phyloP scores from a whole-genome alignment of 495 filamentous ascomycete species.

The Cryomyces minteri region DNA sequence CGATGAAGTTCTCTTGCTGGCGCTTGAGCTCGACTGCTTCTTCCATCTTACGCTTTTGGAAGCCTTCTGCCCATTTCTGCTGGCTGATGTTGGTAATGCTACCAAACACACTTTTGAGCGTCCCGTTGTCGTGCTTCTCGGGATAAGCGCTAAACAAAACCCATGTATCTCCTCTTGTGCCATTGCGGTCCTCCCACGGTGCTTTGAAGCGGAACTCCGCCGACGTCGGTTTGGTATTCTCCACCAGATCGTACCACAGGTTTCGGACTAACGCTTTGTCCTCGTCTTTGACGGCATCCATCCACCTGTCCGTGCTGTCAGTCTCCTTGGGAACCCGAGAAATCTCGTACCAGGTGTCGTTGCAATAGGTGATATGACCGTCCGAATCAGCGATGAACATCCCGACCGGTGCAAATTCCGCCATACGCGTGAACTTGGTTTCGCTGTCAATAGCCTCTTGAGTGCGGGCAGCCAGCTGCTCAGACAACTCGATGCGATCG shows the following conservation, averaged over 20 bases:
- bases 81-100: slow-evolving; percentile 27
- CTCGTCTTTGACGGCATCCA: slow-evolving; percentile 43
- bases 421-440: slow-evolving; percentile 56
- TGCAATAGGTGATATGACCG: slow-evolving; percentile 48
- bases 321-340: slow-evolving; percentile 33
- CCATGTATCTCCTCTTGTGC: slow-evolving; percentile 45
- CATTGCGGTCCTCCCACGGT: slow-evolving; percentile 35
- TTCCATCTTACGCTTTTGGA: slow-evolving; percentile 38
- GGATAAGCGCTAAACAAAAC: slow-evolving; percentile 53
- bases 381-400: slow-evolving; percentile 49
- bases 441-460: slow-evolving; percentile 52
- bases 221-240: slow-evolving; percentile 34
- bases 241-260: slow-evolving; percentile 39
- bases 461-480: slow-evolving; percentile 45
- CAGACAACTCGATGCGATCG: slow-evolving; percentile 45
- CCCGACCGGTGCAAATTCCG: slow-evolving; percentile 52
- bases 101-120: slow-evolving; percentile 50
- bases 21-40: slow-evolving; percentile 26
- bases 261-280: slow-evolving; percentile 32
- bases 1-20: slow-evolving; percentile 59
- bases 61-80: slow-evolving; percentile 35
- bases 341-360: slow-evolving; percentile 56
- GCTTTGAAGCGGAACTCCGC: slow-evolving; percentile 52
- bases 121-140: slow-evolving; percentile 34
- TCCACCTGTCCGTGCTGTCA: slow-evolving; percentile 37